Base-by-base conservation (phyloP, 208 protist species). In the Crithidia brevicula region DNA sequence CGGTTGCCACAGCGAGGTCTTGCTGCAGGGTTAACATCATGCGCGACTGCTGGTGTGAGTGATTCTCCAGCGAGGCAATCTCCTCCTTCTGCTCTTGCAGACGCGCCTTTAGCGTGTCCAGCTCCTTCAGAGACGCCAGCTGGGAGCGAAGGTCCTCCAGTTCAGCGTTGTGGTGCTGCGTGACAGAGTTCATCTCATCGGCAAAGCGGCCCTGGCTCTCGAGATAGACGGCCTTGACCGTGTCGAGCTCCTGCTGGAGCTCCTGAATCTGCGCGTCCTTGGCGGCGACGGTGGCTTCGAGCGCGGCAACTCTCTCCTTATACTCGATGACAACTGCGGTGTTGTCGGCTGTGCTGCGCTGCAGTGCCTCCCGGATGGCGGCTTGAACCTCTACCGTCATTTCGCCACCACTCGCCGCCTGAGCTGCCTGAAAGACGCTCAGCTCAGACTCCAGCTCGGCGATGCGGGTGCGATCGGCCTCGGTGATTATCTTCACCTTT, bases 381-480 rank as follows among this genome's bases (percentile, higher is more conserved):
- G 50, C 64, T 16, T 47, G 51, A 20, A 82, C 50, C 11, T 71
- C 68, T 0, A 63, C n/a, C 0, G 58, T 62, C 31, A 67, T 4
- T 16, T 57, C 31, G 13, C 54, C 49, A 20, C 42, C 62, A 15
- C 33, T 53, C 0, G 65, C 64, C 1, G n/a, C 67, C 11, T 52
- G 23, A 2, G 56, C 67, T 13, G 56, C 67, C 20, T 70, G 50
- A 16, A 72, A 69, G 22, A 67, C 70, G 0, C 15, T 34, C 20
- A 82, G 59, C 33, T 85, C 62, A 18, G 40, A 46, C 25, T 82
- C 73, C 16, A 91, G 60, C 49, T 64, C 53, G 18, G 62, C 58
- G 45, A 94, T 89, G n/a, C 59, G 53, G 10, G 49, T 38, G 15
- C 81, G 70, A 59, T 94, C 86, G 0, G 76, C 67, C 16, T 81